phyloP scores from a whole-genome alignment of 805 yeast species.

The Metschnikowia amazonensis region DNA sequence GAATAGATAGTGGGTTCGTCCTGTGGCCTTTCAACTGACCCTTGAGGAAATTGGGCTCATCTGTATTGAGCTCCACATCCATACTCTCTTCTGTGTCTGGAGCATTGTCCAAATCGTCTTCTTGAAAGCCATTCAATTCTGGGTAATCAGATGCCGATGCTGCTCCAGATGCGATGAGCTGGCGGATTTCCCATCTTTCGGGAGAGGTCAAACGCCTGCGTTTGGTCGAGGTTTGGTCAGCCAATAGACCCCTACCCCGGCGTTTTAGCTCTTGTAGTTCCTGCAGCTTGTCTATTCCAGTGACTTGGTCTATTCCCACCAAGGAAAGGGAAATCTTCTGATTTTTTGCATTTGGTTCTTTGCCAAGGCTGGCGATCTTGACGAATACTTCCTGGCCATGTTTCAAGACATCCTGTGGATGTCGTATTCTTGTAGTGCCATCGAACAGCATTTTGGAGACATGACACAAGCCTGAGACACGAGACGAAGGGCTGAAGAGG shows the following conservation, averaged over 20 bases:
- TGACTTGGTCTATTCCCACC: constrained; percentile 67
- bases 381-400: constrained; percentile 63
- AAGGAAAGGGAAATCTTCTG: constrained; percentile 54
- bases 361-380: constrained; percentile 39
- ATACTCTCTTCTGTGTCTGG: constrained; percentile 44
- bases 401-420: constrained; percentile 57
- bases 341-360: constrained; percentile 1
- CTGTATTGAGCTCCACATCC: constrained; percentile 69
- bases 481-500: constrained; percentile 29
- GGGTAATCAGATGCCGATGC: constrained; percentile 66
- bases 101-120: constrained; percentile 19
- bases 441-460: constrained; percentile 58
- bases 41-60: constrained; percentile 68
- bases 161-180: constrained; percentile 76
- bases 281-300: constrained; percentile 45
- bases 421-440: constrained; percentile 44
- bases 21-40: constrained; percentile 45
- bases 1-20: constrained; percentile 51
- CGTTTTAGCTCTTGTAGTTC: constrained; percentile 18
- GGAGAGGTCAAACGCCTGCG: constrained; percentile 64
- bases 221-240: constrained; percentile 14
- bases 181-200: constrained; percentile 87
- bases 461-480: constrained; percentile 67
- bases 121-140: constrained; percentile 37
- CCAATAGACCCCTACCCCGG: constrained; percentile 11